Conservation (phyloP, 2,329 filamentous ascomycete genomes). For the Graphilbum fragrans region DNA sequence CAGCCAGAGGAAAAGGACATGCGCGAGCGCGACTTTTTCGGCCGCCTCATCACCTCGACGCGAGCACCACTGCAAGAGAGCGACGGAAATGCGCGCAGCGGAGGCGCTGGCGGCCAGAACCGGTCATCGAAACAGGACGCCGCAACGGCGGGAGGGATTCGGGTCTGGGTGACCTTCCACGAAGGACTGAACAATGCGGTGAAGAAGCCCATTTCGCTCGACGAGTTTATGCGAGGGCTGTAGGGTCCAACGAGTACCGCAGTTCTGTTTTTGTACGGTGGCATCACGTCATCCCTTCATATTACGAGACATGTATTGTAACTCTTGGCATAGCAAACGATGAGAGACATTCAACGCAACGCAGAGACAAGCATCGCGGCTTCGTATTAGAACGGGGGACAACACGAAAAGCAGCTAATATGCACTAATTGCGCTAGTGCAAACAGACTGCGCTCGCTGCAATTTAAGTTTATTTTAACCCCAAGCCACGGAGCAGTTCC, state of each 20-base stretch:
- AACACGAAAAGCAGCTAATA: too few relatives aligned
- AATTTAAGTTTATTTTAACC: too few relatives aligned
- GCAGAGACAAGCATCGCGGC: too few relatives aligned
- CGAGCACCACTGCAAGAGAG: constrained; percentile 23
- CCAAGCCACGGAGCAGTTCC: too few relatives aligned
- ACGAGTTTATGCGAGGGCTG: constrained; percentile 62
- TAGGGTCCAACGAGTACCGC: constrained; percentile 19
- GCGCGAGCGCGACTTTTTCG: constrained; percentile 77
- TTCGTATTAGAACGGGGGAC: too few relatives aligned
- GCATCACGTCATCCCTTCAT: too few relatives aligned
- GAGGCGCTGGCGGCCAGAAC: not conserved
- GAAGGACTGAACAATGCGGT: constrained; percentile 91
- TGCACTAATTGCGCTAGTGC: too few relatives aligned
- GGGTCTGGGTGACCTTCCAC: constrained; percentile 80
- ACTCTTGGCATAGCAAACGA: too few relatives aligned
- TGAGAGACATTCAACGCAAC: too few relatives aligned
- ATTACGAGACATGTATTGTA: too few relatives aligned
- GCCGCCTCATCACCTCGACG: constrained; percentile 44
- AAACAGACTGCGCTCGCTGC: too few relatives aligned
- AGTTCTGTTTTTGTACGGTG: too few relatives aligned
- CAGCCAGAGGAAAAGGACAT: constrained; percentile 11
- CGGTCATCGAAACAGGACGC: constrained; percentile 8
- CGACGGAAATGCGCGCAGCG: constrained; percentile 22
- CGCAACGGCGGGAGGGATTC: constrained; percentile 33
- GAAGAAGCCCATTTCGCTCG: constrained; percentile 70